Conservation (phyloP, 495 filamentous ascomycete species). For the Penicillium atrosanguineum region DNA sequence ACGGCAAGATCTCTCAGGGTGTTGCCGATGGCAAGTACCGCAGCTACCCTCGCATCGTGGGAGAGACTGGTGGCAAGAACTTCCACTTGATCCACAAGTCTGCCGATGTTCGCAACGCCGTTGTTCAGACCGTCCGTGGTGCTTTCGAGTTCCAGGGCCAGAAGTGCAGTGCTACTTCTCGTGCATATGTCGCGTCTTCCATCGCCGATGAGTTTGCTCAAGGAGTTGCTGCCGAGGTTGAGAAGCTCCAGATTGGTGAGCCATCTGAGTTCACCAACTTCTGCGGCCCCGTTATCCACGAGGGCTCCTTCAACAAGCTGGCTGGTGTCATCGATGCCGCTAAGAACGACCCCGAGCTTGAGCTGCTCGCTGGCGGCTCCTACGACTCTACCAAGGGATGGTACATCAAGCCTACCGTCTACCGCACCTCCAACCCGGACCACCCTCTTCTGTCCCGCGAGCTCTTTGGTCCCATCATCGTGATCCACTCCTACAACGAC, state of each 20-base stretch:
- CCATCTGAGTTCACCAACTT: constrained; percentile 66
- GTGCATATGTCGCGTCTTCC: constrained; percentile 69
- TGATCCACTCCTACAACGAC: constrained; percentile 60
- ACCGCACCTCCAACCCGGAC: constrained; percentile 60
- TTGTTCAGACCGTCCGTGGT: constrained; percentile 73
- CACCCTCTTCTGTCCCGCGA: constrained; percentile 61
- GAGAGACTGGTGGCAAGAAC: constrained; percentile 87
- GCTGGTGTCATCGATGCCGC: constrained; percentile 58
- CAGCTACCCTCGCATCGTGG: constrained; percentile 78
- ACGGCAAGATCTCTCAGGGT: constrained; percentile 70
- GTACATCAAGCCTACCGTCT: constrained; percentile 68
- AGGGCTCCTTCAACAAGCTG: constrained; percentile 53
- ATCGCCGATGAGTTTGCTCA: constrained; percentile 65
- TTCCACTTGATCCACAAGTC: constrained; percentile 78
- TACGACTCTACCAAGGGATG: constrained; percentile 61
- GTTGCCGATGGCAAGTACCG: constrained; percentile 70
- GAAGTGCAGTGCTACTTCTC: constrained; percentile 83
- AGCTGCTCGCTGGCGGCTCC: constrained; percentile 57
- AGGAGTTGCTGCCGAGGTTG: constrained; percentile 60
- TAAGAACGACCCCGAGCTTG: constrained; percentile 59
- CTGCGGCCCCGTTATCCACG: constrained; percentile 57
- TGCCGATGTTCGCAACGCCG: constrained; percentile 73
- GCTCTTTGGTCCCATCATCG: constrained; percentile 63
- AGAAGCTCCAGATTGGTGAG: constrained; percentile 63
- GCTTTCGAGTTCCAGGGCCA: constrained; percentile 87